Evolutionary conservation across 306 rosid species (phyloP).

Genomic region (Elaeagnus macrophylla): DNA sequence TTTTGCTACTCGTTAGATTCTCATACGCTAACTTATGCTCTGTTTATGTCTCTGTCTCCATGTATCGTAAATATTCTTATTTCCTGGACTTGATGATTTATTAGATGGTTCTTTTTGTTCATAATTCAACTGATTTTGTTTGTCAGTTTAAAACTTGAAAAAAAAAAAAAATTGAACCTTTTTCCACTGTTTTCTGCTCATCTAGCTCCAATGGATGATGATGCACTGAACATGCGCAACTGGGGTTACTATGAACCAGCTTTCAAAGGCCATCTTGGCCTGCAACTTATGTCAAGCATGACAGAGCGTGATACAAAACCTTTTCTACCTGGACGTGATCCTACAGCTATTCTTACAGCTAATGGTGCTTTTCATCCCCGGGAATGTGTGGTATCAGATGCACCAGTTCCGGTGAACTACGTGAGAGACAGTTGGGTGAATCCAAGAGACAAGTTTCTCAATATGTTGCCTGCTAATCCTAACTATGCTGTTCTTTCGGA

Average conservation of each 20-base stretch:
- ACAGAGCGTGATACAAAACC: slow-evolving; percentile 66
- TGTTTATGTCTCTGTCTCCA: neutral
- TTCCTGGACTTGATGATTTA: slow-evolving; percentile 2
- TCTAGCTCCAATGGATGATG: slow-evolving; percentile 86
- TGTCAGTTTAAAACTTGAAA: slow-evolving; percentile 17
- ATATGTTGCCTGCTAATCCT: slow-evolving; percentile 58
- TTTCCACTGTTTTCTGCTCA: slow-evolving; percentile 19
- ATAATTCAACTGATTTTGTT: slow-evolving; percentile 12
- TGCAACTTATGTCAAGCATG: slow-evolving; percentile 87
- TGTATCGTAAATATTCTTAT: neutral
- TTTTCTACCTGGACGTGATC: slow-evolving; percentile 64
- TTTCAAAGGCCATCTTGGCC: slow-evolving; percentile 75
- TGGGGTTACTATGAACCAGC: slow-evolving; percentile 95
- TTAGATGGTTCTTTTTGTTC: neutral
- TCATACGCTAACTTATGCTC: neutral
- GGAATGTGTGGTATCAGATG: slow-evolving; percentile 54
- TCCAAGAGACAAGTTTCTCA: slow-evolving; percentile 60
- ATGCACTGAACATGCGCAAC: slow-evolving; percentile 82
- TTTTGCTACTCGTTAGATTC: too few relatives aligned
- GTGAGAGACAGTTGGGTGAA: slow-evolving; percentile 66
- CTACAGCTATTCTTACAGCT: slow-evolving; percentile 37
- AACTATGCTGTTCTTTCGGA: slow-evolving; percentile 57
- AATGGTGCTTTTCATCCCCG: slow-evolving; percentile 59
- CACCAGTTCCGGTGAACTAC: slow-evolving; percentile 47
- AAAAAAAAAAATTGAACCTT: slow-evolving; percentile 11